phyloP scores from a whole-genome alignment of 768 basidiomycete species.

The Kwoniella botswanensis region DNA sequence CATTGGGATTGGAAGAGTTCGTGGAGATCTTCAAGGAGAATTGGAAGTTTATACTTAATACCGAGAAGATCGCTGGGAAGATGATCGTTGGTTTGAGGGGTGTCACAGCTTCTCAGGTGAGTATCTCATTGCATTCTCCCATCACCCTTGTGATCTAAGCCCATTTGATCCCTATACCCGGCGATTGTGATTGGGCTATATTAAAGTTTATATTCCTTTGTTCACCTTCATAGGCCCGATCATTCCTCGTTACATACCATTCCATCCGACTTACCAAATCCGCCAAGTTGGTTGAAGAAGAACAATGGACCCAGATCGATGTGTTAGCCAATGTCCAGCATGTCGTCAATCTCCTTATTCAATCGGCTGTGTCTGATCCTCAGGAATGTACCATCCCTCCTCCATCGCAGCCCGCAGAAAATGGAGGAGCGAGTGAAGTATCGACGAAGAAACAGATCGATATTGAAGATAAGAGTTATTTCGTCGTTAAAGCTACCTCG shows the following conservation, averaged over 20 bases:
- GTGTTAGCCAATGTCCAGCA: slow-evolving; percentile 71
- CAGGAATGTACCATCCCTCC: slow-evolving; percentile 66
- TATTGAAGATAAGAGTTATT: slow-evolving; percentile 83
- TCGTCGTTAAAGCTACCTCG: slow-evolving; percentile 81
- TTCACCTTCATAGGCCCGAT: slow-evolving; percentile 69
- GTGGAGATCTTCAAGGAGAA: slow-evolving; percentile 78
- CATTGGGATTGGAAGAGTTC: slow-evolving; percentile 75
- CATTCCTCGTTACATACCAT: slow-evolving; percentile 85
- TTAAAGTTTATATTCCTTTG: too few relatives aligned
- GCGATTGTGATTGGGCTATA: too few relatives aligned
- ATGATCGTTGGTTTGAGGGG: slow-evolving; percentile 95
- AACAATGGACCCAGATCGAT: slow-evolving; percentile 86
- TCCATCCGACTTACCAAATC: slow-evolving; percentile 75
- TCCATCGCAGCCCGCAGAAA: slow-evolving; percentile 5
- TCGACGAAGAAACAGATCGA: slow-evolving; percentile 51
- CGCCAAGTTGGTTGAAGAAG: slow-evolving; percentile 92
- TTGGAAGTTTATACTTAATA: slow-evolving; percentile 87
- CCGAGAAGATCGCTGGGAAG: slow-evolving; percentile 79
- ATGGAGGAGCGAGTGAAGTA: slow-evolving; percentile 58
- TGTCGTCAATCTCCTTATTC: slow-evolving; percentile 73
- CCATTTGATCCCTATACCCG: too few relatives aligned
- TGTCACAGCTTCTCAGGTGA: slow-evolving; percentile 78
- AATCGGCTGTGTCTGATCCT: slow-evolving; percentile 81
- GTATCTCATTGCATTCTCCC: slow-evolving; percentile 8
- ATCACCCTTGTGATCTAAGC: too few relatives aligned